Evolutionary conservation across 2,329 filamentous ascomycete species (phyloP).

Genomic region (Sclerotinia borealis): DNA sequence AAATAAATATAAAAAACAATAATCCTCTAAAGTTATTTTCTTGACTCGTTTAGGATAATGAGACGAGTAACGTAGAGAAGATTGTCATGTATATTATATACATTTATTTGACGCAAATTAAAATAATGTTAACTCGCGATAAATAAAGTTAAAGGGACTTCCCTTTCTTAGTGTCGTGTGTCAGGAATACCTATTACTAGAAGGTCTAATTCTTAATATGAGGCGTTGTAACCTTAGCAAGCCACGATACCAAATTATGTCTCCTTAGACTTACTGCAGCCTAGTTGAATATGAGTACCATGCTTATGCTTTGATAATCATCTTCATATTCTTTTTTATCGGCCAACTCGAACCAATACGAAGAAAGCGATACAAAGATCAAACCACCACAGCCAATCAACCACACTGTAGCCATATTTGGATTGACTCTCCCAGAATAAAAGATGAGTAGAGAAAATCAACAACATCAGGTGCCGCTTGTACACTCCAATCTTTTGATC

Average conservation of each 20-base stretch:
- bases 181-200: slow-evolving; percentile 12
- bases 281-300: slow-evolving; percentile 1
- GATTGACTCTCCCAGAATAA: background rate
- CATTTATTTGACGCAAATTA: background rate
- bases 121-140: background rate
- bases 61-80: background rate
- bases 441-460: background rate
- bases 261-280: slow-evolving; percentile 8
- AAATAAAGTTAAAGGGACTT: background rate
- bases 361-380: background rate
- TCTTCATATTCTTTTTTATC: background rate
- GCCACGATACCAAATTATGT: background rate
- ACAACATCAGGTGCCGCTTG: slow-evolving; percentile 13
- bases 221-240: slow-evolving; percentile 4
- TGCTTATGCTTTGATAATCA: background rate
- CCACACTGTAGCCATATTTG: background rate
- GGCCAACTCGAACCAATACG: slow-evolving; percentile 5
- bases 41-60: slow-evolving; percentile 2
- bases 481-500: slow-evolving; percentile 13
- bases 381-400: background rate
- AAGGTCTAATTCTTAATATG: slow-evolving; percentile 6
- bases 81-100: background rate
- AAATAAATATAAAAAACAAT: slow-evolving; percentile 1
- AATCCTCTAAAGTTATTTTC: background rate
- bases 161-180: slow-evolving; percentile 8